Evolutionary conservation across 1,284 basidiomycete genomes (phyloP), one percentile per base, ranked within the genome.

Genomic region (Blastosporella zonata): DNA sequence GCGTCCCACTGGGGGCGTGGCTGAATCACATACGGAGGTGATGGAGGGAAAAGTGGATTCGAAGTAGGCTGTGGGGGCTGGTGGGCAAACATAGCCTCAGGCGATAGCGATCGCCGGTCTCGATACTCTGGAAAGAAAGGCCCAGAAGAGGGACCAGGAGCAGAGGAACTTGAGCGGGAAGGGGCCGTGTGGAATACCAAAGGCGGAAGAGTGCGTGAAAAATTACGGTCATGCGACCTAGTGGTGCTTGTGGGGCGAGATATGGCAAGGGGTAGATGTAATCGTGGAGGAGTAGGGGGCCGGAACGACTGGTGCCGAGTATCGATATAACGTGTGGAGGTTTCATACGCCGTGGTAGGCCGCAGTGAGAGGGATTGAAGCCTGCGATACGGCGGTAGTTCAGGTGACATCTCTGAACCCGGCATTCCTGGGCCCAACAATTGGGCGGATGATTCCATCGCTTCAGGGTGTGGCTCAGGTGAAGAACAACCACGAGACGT

Each of bases 341-440:
- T 50, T 15, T 61, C 52, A 28, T 45, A 36, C 1, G 29, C 49
- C 27, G 53, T 55, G 21, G 50, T 50, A 17, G 54, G 51, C 21
- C 49, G 45, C 36, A 43, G 36, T 27, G 41, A n/a, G 13, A 47
- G 49, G 17, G 18, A 3, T 20, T 55, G 55, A 28, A 47, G 62
- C 21, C 53, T 46, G 4, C 54, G 50, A 52, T 60, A 60, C 12
- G 57, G 46, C 18, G n/a, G n/a, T n/a, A 57, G 52, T 35, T 55
- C 56, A 39, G 60, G 45, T 47, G 58, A 59, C 35, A 54, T 33
- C 18, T 67, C 62, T 20, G 59, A 61, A 27, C 81, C 81, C 43
- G 81, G 79, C 56, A 84, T 75, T 3, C 81, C 83, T 42, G 82
- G 82, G 10, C 82, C 82, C 20, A 79, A 73, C n/a, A 84, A 61